Conservation (phyloP, 768 basidiomycete species). For the Cantharellus cinnabarinus region DNA sequence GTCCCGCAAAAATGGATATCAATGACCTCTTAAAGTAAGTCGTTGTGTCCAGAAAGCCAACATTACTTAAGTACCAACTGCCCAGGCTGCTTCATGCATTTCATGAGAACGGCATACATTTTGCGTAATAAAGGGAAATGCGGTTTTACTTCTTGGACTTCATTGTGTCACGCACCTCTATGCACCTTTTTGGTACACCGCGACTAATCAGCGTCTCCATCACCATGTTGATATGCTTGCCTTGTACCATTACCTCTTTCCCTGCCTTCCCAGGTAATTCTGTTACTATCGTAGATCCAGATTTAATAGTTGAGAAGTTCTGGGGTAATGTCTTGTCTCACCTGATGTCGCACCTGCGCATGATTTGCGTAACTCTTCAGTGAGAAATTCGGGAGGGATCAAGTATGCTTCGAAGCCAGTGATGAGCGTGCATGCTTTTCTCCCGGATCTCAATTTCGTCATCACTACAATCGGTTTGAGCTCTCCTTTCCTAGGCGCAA, state of each 20-base stretch:
- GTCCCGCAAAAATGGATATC: constrained; percentile 85
- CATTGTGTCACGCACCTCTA: constrained; percentile 28
- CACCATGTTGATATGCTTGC: constrained; percentile 52
- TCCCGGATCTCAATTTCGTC: constrained; percentile 55
- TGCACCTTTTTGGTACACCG: constrained; percentile 72
- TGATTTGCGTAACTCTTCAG: constrained; percentile 51
- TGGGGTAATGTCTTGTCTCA: constrained; percentile 19
- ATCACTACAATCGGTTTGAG: constrained; percentile 48
- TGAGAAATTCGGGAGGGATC: constrained; percentile 47
- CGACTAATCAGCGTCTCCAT: constrained; percentile 41
- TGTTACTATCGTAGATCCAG: constrained; percentile 16
- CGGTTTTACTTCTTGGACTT: constrained; percentile 10
- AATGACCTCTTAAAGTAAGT: constrained; percentile 77
- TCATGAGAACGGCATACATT: constrained; percentile 17
- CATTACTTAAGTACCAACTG: background rate
- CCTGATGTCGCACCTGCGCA: constrained; percentile 71
- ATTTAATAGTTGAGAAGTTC: constrained; percentile 10
- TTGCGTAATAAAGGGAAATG: constrained; percentile 7
- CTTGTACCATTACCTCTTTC: constrained; percentile 65
- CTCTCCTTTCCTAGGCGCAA: constrained; percentile 45
- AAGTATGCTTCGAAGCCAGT: constrained; percentile 65
- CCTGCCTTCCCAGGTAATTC: constrained; percentile 39
- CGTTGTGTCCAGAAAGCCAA: background rate
- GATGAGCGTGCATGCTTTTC: constrained; percentile 55
- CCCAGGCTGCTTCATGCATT: constrained; percentile 15